These are phyloP conservation scores for Aspergillus clavatus DNA, from an alignment of 2,329 filamentous ascomycete genomes.

Conservation along the genomic window DNA sequence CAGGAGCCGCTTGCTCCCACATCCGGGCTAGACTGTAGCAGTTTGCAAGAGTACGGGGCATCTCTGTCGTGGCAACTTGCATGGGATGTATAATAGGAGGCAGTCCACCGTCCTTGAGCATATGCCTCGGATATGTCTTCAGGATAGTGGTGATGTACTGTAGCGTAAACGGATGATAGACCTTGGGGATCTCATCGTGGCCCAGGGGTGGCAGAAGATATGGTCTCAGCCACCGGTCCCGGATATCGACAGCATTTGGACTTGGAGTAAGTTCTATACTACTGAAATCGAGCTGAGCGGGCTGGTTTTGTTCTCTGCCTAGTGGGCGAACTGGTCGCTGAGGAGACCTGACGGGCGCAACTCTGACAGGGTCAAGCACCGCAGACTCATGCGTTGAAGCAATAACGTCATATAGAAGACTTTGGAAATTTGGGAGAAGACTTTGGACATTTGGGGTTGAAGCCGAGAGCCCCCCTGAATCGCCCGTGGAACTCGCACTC, in stretches of 20 bases:
- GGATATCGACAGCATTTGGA: slow-evolving; percentile 21
- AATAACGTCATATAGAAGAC: background rate
- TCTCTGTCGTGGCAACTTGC: slow-evolving; percentile 10
- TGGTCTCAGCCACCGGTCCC: slow-evolving; percentile 24
- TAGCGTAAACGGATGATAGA: slow-evolving; percentile 18
- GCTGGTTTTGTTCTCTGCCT: background rate
- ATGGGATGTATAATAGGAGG: slow-evolving; percentile 25
- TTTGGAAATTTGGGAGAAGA: background rate
- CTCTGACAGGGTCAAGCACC: background rate
- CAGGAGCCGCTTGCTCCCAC: slow-evolving; percentile 21
- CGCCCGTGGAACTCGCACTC: background rate
- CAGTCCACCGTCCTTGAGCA: slow-evolving; percentile 11
- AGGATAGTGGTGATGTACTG: slow-evolving; percentile 23
- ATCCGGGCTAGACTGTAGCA: slow-evolving; percentile 27
- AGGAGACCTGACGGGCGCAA: background rate
- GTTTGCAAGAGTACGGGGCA: slow-evolving; percentile 18
- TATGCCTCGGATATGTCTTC: slow-evolving; percentile 21
- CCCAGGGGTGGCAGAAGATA: slow-evolving; percentile 17
- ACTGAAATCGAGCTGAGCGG: slow-evolving; percentile 8
- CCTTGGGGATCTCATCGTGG: slow-evolving; percentile 18
- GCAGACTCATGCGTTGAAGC: background rate
- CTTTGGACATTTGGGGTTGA: too few species aligned
- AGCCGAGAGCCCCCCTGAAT: background rate
- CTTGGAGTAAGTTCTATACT: slow-evolving; percentile 14
- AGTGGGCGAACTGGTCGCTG: background rate